Percentiles rank a stretch among this genome's conserved stretches.
Conservation (phyloP, 2,329 filamentous ascomycete species). For the Clonostachys solani region DNA sequence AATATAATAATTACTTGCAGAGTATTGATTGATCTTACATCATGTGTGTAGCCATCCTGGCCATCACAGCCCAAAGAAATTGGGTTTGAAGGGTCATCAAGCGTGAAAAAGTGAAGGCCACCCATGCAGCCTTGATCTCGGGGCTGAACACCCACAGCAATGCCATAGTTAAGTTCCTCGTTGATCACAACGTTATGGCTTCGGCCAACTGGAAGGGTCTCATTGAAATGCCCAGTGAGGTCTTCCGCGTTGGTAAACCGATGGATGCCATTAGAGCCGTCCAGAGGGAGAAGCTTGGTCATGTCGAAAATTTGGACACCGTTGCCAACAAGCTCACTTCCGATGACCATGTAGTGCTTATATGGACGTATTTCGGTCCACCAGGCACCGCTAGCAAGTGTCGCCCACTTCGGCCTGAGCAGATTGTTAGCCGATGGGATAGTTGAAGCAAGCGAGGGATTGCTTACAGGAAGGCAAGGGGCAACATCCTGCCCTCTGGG, state of each 20-base stretch:
- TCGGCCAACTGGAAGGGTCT: slow-evolving; percentile 25
- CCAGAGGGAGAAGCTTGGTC: slow-evolving; percentile 34
- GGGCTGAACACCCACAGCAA: slow-evolving; percentile 5
- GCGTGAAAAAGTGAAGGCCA: slow-evolving; percentile 46
- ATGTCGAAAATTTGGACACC: slow-evolving; percentile 60
- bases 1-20: too few relatives aligned
- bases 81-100: slow-evolving; percentile 45
- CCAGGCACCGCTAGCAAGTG: slow-evolving; percentile 2
- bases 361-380: slow-evolving; percentile 31
- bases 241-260: slow-evolving; percentile 19
- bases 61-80: slow-evolving; percentile 44
- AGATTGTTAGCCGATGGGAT: too few relatives aligned
- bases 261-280: slow-evolving; percentile 25
- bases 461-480: slow-evolving; percentile 31
- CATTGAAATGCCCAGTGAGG: slow-evolving; percentile 21
- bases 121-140: slow-evolving; percentile 4
- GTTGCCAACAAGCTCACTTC: slow-evolving; percentile 36
- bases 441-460: too few relatives aligned
- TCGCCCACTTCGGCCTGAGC: too few relatives aligned
- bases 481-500: slow-evolving; percentile 31
- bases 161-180: slow-evolving; percentile 35
- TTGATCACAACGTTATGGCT: slow-evolving; percentile 46
- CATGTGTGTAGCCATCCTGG: slow-evolving; percentile 51
- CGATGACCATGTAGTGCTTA: slow-evolving; percentile 24
- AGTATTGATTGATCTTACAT: slow-evolving; percentile 18